Conservation (phyloP, 2,329 filamentous ascomycete species). For the Cladosporium sphaerospermum region DNA sequence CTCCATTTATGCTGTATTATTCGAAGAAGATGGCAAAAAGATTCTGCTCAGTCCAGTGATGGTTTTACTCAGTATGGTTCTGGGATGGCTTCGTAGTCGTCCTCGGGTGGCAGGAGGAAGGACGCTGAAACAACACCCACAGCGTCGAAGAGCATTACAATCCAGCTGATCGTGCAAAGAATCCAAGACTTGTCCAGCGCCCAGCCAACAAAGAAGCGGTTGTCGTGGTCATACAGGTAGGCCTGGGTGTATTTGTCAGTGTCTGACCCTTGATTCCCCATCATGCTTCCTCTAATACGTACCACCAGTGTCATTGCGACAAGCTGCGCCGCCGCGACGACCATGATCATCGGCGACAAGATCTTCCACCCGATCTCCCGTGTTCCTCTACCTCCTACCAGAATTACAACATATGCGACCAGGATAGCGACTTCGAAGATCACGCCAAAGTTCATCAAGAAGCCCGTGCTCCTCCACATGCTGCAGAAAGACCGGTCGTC, state of each 20-base stretch:
- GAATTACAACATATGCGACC: constrained; percentile 71
- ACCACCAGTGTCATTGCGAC: constrained; percentile 79
- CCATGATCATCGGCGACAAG: constrained; percentile 57
- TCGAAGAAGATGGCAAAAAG: neutral
- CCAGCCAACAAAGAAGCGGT: constrained; percentile 79
- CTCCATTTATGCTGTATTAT: constrained; percentile 5
- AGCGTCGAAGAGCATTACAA: constrained; percentile 47
- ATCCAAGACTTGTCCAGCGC: constrained; percentile 72
- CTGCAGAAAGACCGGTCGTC: constrained; percentile 74
- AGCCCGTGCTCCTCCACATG: constrained; percentile 84
- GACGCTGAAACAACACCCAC: constrained; percentile 60
- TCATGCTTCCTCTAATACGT: constrained; percentile 32
- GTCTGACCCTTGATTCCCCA: neutral
- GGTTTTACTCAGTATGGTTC: neutral
- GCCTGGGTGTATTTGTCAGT: constrained; percentile 47
- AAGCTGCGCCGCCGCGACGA: constrained; percentile 64
- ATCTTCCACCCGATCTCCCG: constrained; percentile 79
- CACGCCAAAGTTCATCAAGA: constrained; percentile 76
- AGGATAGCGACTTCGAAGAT: constrained; percentile 75
- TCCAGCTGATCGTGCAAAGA: constrained; percentile 58
- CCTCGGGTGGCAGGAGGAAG: constrained; percentile 67
- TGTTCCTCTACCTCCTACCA: constrained; percentile 72
- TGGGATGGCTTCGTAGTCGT: constrained; percentile 72
- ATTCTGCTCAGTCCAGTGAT: too few relatives aligned
- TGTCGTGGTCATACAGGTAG: constrained; percentile 75